A percentile compares a stretch with the other conserved stretches of the same genome.
These are phyloP conservation scores for Rhynchospora pubera DNA, from an alignment of 176 grass and related monocot genomes.

Conservation along the genomic window DNA sequence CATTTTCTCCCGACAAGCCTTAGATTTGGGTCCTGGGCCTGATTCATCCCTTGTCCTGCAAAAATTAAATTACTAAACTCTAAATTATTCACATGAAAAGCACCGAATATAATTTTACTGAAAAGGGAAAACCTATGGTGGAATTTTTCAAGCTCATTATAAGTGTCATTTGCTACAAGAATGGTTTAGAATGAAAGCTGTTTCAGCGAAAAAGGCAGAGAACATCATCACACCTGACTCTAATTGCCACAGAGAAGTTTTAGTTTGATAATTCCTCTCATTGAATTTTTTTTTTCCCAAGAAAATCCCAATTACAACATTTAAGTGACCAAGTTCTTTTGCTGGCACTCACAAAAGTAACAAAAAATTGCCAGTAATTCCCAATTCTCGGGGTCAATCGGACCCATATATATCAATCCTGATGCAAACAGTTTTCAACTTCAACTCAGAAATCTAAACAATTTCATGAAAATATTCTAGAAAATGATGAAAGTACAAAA, in stretches of 20 bases:
- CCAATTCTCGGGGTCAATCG: not conserved
- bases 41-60: slow-evolving; percentile 31
- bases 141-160: not conserved
- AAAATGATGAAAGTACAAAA: not conserved
- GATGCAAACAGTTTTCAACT: not conserved
- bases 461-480: not conserved
- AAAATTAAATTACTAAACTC: slow-evolving; percentile 25
- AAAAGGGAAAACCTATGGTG: not conserved
- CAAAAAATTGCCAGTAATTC: not conserved
- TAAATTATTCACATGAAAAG: not conserved
- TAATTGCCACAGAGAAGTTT: not conserved
- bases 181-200: not conserved
- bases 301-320: not conserved
- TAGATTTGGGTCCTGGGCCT: slow-evolving; percentile 24
- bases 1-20: slow-evolving; percentile 38
- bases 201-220: not conserved
- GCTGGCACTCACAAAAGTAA: not conserved
- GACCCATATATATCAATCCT: not conserved
- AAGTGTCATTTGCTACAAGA: not conserved
- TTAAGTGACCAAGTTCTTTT: not conserved
- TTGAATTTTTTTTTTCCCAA: not conserved
- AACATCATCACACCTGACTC: not conserved
- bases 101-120: not conserved
- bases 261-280: not conserved
- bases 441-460: not conserved